Conservation (phyloP, 2,329 filamentous ascomycete genomes). For the Colletotrichum neosansevieriae region DNA sequence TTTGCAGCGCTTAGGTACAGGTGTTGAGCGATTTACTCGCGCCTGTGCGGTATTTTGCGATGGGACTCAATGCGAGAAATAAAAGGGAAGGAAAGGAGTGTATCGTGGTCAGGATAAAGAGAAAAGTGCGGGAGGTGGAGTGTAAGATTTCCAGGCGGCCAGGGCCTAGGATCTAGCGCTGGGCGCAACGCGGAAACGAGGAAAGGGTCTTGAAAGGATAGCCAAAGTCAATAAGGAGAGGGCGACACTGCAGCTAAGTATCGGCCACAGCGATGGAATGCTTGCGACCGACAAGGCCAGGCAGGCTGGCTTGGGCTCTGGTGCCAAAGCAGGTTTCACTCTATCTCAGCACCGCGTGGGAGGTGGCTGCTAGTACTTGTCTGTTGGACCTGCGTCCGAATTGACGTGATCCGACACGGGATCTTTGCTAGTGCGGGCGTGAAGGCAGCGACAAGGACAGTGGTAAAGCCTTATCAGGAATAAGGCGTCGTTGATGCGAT, state of each 20-base stretch:
- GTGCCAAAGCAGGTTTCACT: conserved; percentile 24
- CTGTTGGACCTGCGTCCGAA: conserved; percentile 42
- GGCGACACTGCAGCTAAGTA: conserved; percentile 31
- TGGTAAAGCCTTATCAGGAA: conserved; percentile 25
- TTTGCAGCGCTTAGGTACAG: background rate
- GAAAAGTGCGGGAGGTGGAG: conserved; percentile 30
- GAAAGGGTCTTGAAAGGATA: conserved; percentile 12
- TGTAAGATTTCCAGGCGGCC: conserved; percentile 35
- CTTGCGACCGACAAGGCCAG: conserved; percentile 28
- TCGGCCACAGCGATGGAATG: conserved; percentile 28
- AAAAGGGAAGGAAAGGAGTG: conserved; percentile 31
- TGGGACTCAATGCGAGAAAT: conserved; percentile 18
- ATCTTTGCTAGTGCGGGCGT: conserved; percentile 45
- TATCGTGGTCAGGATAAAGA: conserved; percentile 30
- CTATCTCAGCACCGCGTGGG: conserved; percentile 22
- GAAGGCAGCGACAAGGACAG: conserved; percentile 33
- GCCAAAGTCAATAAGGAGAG: conserved; percentile 16
- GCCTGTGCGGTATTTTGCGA: conserved; percentile 7
- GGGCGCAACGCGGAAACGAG: conserved; percentile 31
- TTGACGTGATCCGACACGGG: conserved; percentile 41
- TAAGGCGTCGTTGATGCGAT: conserved; percentile 9
- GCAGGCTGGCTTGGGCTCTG: conserved; percentile 33
- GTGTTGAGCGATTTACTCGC: background rate
- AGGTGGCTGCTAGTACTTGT: conserved; percentile 37
- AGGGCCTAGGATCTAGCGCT: conserved; percentile 39